phyloP scores from a whole-genome alignment of 2,329 filamentous ascomycete species.

The Diplodia seriata region DNA sequence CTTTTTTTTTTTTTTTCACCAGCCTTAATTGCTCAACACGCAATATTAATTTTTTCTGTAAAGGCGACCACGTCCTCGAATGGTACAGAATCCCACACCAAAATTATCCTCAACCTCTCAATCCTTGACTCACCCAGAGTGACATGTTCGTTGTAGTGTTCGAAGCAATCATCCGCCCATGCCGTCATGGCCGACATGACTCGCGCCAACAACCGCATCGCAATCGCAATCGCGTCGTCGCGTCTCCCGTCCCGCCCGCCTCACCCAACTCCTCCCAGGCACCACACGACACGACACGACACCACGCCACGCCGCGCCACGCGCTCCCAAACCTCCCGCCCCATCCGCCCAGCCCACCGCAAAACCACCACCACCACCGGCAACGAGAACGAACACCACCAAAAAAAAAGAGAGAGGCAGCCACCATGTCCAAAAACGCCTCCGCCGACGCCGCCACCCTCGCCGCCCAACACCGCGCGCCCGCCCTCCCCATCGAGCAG shows the following conservation, averaged over 20 bases:
- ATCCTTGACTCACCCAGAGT: no score
- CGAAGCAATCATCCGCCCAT: neutral
- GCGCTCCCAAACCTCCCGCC: neutral
- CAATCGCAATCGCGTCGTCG: neutral
- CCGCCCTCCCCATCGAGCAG: slow-evolving; percentile 48
- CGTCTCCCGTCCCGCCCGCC: neutral
- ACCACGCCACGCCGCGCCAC: neutral
- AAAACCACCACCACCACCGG: neutral
- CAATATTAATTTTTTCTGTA: no score
- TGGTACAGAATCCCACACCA: no score
- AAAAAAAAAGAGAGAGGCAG: neutral
- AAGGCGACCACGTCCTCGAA: no score
- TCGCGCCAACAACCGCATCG: slow-evolving; percentile 1
- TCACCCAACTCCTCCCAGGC: neutral
- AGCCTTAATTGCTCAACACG: no score
- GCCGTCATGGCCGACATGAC: slow-evolving; percentile 7
- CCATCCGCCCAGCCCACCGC: slow-evolving; percentile 50
- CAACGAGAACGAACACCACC: no score
- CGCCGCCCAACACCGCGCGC: slow-evolving; percentile 47
- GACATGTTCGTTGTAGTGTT: no score
- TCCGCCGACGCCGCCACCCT: slow-evolving; percentile 60
- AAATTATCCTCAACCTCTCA: no score
- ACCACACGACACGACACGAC: neutral
- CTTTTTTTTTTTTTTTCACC: no score
- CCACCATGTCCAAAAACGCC: slow-evolving; percentile 44